Conservation (phyloP, 441 rosid species). For the Viola pubescens region DNA sequence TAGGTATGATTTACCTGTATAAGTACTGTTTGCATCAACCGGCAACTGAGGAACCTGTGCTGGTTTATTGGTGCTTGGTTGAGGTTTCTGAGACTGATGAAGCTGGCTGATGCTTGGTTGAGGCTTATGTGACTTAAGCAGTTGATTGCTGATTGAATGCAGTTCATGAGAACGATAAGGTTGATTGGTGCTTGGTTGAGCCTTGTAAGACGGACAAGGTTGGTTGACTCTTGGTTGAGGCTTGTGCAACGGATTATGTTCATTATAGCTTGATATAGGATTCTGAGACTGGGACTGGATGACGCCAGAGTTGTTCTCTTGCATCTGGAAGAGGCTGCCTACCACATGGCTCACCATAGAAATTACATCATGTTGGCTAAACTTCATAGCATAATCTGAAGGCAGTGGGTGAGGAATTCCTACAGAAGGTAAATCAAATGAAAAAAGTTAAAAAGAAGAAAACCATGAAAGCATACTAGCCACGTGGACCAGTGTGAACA, state of each 20-base stretch:
- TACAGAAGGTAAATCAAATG: constrained; percentile 5
- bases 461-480: background rate
- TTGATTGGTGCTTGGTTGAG: constrained; percentile 6
- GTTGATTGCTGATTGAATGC: background rate
- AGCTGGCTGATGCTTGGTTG: background rate
- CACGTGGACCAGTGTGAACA: constrained; percentile 3
- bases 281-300: constrained; percentile 12
- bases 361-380: constrained; percentile 16
- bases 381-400: constrained; percentile 18
- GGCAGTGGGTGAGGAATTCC: constrained; percentile 14
- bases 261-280: constrained; percentile 15
- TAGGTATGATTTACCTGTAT: constrained; percentile 8
- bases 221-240: constrained; percentile 13
- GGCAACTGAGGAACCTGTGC: constrained; percentile 14
- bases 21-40: constrained; percentile 1
- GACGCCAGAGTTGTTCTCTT: constrained; percentile 13
- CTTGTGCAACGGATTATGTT: constrained; percentile 18
- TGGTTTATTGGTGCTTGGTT: constrained; percentile 6
- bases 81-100: background rate
- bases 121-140: background rate
- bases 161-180: background rate
- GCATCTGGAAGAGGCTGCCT: constrained; percentile 17
- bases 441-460: background rate
- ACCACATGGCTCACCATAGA: constrained; percentile 12
- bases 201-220: constrained; percentile 14